Evolutionary conservation across 1,284 basidiomycete genomes (phyloP).

Genomic region (Cutaneotrichosporon sp.): DNA sequence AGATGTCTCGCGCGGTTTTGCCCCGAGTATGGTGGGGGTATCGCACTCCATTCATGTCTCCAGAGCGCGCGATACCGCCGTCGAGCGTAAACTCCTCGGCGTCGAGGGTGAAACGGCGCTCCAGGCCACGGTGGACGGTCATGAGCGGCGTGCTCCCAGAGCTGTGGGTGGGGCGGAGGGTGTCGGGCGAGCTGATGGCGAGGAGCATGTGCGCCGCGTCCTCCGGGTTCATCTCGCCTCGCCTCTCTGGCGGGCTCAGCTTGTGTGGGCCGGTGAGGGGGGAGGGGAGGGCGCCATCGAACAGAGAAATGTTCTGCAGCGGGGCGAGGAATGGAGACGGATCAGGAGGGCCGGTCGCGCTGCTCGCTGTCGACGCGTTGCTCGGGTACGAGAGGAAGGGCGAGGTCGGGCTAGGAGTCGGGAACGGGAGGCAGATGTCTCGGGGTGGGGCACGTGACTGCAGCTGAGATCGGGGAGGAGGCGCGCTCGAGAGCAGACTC

Average conservation of each 20-base stretch:
- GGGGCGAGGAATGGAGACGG: conserved; percentile 48
- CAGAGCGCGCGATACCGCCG: conserved; percentile 23
- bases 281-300: conserved; percentile 35
- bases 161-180: conserved; percentile 31
- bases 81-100: conserved; percentile 46
- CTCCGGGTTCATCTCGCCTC: conserved; percentile 35
- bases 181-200: conserved; percentile 48
- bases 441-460: conserved; percentile 36
- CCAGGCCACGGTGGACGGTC: conserved; percentile 12
- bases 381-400: conserved; percentile 41
- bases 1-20: conserved; percentile 49
- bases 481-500: conserved; percentile 17
- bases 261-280: conserved; percentile 29
- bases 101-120: conserved; percentile 33
- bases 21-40: conserved; percentile 25
- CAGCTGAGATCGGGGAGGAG: conserved; percentile 18
- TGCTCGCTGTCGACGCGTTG: conserved; percentile 12
- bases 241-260: conserved; percentile 22
- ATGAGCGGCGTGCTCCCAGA: conserved; percentile 31
- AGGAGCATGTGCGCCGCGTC: conserved; percentile 49
- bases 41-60: not conserved
- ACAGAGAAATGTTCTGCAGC: conserved; percentile 40
- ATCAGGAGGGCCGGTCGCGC: conserved; percentile 33
- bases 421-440: conserved; percentile 49
- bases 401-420: conserved; percentile 49